Conservation (phyloP, 441 rosid genomes). For the Jatropha multifida region DNA sequence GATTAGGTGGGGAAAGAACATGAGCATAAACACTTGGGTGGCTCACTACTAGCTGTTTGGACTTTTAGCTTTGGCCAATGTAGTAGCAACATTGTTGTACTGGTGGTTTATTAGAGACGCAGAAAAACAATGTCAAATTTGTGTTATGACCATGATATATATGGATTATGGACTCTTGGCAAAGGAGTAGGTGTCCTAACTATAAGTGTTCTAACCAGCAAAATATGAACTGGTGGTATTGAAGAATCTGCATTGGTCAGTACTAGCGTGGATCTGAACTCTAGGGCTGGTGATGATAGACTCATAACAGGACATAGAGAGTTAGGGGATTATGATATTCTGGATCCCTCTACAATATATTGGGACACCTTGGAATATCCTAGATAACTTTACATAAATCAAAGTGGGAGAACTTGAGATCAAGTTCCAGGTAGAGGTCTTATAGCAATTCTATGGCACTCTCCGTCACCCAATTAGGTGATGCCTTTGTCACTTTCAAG, state of each 20-base stretch:
- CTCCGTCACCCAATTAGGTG: too few species aligned
- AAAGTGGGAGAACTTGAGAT: too few species aligned
- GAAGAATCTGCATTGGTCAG: neutral
- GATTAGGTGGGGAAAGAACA: neutral
- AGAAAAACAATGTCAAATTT: neutral
- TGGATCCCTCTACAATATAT: too few species aligned
- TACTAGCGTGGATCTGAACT: neutral
- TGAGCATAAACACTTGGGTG: neutral
- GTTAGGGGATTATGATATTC: neutral
- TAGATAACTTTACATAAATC: too few species aligned
- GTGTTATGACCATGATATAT: neutral
- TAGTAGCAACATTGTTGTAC: neutral
- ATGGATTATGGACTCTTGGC: neutral
- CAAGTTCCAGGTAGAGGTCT: too few species aligned
- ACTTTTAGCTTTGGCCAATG: too few species aligned
- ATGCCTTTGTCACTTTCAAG: too few species aligned
- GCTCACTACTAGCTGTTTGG: neutral
- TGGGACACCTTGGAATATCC: too few species aligned
- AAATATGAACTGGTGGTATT: neutral
- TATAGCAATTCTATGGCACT: too few species aligned
- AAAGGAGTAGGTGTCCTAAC: neutral
- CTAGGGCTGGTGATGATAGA: neutral
- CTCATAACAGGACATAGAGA: neutral
- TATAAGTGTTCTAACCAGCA: neutral
- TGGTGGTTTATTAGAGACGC: neutral